Evolutionary conservation across 768 basidiomycete genomes (phyloP).

Genomic region (Suillus subluteus): DNA sequence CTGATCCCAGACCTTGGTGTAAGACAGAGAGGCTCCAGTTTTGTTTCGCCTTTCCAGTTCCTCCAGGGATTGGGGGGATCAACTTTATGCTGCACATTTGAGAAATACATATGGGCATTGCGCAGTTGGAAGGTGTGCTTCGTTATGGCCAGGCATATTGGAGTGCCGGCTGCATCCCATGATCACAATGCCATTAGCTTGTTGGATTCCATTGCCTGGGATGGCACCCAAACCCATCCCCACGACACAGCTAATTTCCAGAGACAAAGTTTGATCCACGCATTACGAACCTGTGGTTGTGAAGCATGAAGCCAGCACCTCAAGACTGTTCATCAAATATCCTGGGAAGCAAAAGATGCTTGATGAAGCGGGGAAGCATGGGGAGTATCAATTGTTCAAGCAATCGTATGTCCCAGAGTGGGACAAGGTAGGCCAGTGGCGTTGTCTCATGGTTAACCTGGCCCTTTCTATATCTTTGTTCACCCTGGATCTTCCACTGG

Average conservation of each 20-base stretch:
- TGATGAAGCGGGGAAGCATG: neutral
- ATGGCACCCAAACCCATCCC: neutral
- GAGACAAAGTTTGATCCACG: neutral
- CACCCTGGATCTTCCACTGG: neutral
- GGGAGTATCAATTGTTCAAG: neutral
- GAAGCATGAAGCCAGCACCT: neutral
- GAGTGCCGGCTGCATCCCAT: neutral
- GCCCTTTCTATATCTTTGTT: neutral
- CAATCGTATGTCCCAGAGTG: neutral
- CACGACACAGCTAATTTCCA: neutral
- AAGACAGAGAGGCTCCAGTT: neutral
- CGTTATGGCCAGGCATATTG: neutral
- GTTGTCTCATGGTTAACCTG: neutral
- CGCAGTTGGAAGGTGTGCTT: neutral
- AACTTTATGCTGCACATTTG: neutral
- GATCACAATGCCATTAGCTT: neutral
- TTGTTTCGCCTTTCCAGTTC: neutral
- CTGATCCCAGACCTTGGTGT: neutral
- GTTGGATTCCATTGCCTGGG: neutral
- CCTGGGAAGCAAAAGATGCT: neutral
- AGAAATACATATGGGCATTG: neutral
- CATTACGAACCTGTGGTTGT: neutral
- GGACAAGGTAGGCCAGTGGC: neutral
- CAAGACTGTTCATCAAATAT: neutral
- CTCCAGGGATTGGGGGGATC: neutral